Conservation (phyloP, 2,329 filamentous ascomycete species). For the Trichoderma oligosporum region DNA sequence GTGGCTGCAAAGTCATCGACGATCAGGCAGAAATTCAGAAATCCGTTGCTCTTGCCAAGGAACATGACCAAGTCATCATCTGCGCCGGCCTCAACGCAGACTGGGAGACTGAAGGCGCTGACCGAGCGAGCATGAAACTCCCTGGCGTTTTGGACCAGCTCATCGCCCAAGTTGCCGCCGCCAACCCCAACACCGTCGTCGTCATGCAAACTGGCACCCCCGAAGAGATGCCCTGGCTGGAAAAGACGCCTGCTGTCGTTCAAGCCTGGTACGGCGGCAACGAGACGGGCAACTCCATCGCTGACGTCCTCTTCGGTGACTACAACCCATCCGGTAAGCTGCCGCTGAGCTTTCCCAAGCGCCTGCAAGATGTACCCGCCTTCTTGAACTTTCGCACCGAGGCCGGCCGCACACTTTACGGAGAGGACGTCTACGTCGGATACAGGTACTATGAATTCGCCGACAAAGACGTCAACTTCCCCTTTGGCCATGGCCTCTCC, state of each 20-base stretch:
- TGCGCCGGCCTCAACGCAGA: constrained; percentile 75
- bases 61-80: constrained; percentile 72
- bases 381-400: constrained; percentile 72
- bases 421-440: constrained; percentile 76
- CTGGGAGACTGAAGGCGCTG: constrained; percentile 76
- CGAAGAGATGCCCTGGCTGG: constrained; percentile 66
- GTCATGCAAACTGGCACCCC: constrained; percentile 77
- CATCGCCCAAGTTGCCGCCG: constrained; percentile 61
- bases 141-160: constrained; percentile 70
- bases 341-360: constrained; percentile 66
- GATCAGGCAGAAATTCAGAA: constrained; percentile 57
- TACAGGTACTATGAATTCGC: constrained; percentile 76
- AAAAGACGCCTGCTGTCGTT: constrained; percentile 54
- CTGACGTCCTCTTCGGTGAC: constrained; percentile 71
- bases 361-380: constrained; percentile 66
- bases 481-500: constrained; percentile 75
- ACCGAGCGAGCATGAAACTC: constrained; percentile 74
- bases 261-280: constrained; percentile 89
- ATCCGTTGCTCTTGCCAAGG: constrained; percentile 63
- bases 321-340: constrained; percentile 73
- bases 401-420: constrained; percentile 68
- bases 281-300: constrained; percentile 76
- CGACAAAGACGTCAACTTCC: constrained; percentile 63
- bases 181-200: constrained; percentile 66
- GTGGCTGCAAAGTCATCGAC: constrained; percentile 56